A percentile compares a stretch with the other conserved stretches of the same genome.
These are phyloP conservation scores for Cyphellophora attinorum DNA, from an alignment of 2,329 filamentous ascomycete genomes.

Conservation along the genomic window DNA sequence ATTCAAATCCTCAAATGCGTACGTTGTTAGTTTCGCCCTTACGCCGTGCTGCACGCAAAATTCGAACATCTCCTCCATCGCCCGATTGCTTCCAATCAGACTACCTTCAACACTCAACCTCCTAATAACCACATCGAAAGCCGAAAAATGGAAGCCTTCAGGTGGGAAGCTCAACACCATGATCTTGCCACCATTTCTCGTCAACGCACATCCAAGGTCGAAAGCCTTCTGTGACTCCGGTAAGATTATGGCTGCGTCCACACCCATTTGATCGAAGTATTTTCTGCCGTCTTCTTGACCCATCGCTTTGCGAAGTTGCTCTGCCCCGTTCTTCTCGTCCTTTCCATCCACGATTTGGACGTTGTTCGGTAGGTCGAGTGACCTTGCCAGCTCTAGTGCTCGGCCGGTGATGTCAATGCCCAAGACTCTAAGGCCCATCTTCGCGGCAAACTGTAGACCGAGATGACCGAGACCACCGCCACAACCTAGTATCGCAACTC, in stretches of 20 bases:
- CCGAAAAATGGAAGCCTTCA: slow-evolving; percentile 5
- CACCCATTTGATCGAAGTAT: slow-evolving; percentile 27
- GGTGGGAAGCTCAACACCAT: slow-evolving; percentile 23
- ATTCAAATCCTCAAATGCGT: slow-evolving; percentile 12
- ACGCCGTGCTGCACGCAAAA: slow-evolving; percentile 32
- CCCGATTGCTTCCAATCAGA: slow-evolving; percentile 35
- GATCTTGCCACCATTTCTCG: slow-evolving; percentile 23
- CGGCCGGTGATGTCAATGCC: slow-evolving; percentile 51
- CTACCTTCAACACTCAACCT: slow-evolving; percentile 40
- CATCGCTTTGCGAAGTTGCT: slow-evolving; percentile 21
- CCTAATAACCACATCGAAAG: slow-evolving; percentile 20
- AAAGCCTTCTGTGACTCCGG: slow-evolving; percentile 29
- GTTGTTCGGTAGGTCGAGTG: slow-evolving; percentile 49
- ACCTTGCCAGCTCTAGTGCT: slow-evolving; percentile 58
- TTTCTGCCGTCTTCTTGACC: slow-evolving; percentile 9
- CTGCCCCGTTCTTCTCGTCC: slow-evolving; percentile 23
- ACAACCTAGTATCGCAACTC: slow-evolving; percentile 59
- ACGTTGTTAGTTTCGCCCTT: slow-evolving; percentile 9
- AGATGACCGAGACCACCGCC: slow-evolving; percentile 69
- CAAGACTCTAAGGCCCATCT: slow-evolving; percentile 58
- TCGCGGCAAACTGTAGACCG: slow-evolving; percentile 63
- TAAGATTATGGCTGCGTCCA: slow-evolving; percentile 35
- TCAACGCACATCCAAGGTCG: slow-evolving; percentile 21
- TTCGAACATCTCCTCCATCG: slow-evolving; percentile 55
- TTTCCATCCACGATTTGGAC: slow-evolving; percentile 31